A percentile compares a stretch with the other conserved stretches of the same genome.
phyloP scores from a whole-genome alignment of 2,329 filamentous ascomycete genomes.

The Xylariaceae sp. region DNA sequence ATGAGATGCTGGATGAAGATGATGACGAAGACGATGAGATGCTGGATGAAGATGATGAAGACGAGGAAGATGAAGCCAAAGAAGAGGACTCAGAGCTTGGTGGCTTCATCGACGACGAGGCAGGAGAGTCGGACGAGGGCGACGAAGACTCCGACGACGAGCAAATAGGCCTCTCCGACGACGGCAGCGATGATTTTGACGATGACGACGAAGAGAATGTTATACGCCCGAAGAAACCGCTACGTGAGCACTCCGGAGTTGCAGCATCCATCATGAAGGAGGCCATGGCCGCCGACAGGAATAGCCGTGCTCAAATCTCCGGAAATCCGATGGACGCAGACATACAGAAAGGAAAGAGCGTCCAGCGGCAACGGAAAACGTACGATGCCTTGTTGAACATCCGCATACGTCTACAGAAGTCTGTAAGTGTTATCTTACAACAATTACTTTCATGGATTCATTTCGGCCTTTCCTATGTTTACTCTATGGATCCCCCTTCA shows the following conservation, averaged over 20 bases:
- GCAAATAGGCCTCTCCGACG: constrained; percentile 6
- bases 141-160: constrained; percentile 5
- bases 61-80: constrained; percentile 16
- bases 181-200: constrained; percentile 9
- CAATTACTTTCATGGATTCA: neutral
- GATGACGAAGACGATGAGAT: constrained; percentile 37
- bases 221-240: constrained; percentile 30
- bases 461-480: neutral
- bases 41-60: constrained; percentile 30
- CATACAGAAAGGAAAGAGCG: constrained; percentile 78
- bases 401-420: constrained; percentile 90
- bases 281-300: constrained; percentile 62
- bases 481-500: neutral
- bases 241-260: constrained; percentile 30
- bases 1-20: constrained; percentile 35
- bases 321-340: constrained; percentile 70
- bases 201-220: constrained; percentile 27
- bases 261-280: constrained; percentile 61
- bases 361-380: constrained; percentile 78
- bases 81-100: constrained; percentile 15
- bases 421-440: constrained; percentile 31
- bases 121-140: constrained; percentile 16
- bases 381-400: constrained; percentile 89
- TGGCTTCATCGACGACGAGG: constrained; percentile 19
- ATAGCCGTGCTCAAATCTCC: constrained; percentile 60